phyloP scores from a whole-genome alignment of 2,329 filamentous ascomycete genomes.

The Microsporum ferrugineum region DNA sequence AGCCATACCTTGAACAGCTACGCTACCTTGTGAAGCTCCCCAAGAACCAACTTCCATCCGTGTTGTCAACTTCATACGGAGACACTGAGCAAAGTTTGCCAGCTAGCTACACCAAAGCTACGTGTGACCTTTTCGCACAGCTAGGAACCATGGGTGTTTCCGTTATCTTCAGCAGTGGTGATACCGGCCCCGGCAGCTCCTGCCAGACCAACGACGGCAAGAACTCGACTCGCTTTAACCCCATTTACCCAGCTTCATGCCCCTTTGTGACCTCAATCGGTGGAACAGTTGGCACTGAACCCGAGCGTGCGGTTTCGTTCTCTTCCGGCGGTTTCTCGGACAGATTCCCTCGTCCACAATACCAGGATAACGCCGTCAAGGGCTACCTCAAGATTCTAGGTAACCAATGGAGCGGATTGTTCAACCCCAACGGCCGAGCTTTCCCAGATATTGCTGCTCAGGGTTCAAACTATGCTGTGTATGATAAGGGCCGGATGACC shows the following conservation, averaged over 20 bases:
- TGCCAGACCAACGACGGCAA: constrained; percentile 47
- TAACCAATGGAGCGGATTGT: constrained; percentile 36
- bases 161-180: constrained; percentile 54
- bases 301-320: constrained; percentile 39
- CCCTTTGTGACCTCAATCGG: constrained; percentile 55
- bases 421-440: constrained; percentile 44
- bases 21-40: constrained; percentile 47
- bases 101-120: constrained; percentile 46
- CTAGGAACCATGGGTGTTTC: constrained; percentile 56
- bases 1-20: constrained; percentile 56
- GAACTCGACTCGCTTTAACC: constrained; percentile 41
- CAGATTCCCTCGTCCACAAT: constrained; percentile 38
- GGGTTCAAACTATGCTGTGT: constrained; percentile 32
- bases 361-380: constrained; percentile 36
- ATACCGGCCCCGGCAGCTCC: constrained; percentile 46
- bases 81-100: constrained; percentile 56
- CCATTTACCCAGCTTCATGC: constrained; percentile 47
- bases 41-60: constrained; percentile 47
- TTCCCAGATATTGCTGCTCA: constrained; percentile 54
- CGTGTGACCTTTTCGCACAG: constrained; percentile 53
- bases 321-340: constrained; percentile 42
- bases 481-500: constrained; percentile 26
- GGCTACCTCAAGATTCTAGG: constrained; percentile 33
- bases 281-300: constrained; percentile 42
- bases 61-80: constrained; percentile 59